Evolutionary conservation across 192 early-diverging fungal genomes (phyloP), one percentile per base, ranked within the genome.

Genomic region (Gigaspora rosea): DNA sequence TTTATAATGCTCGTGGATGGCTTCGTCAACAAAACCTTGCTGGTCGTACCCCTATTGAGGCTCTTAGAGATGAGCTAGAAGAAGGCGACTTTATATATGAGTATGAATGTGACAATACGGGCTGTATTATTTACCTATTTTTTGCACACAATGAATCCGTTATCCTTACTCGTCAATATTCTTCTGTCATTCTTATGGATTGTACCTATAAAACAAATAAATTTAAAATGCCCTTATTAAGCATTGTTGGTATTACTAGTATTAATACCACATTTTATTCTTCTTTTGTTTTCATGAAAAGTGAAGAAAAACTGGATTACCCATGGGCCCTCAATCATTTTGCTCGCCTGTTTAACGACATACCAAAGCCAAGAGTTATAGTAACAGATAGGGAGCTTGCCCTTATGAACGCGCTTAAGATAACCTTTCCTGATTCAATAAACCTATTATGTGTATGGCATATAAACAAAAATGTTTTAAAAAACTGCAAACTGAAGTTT

Each of bases 111-210:
- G 41, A 65, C 18, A 65, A 65, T 65, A 46, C 36, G 36, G 64
- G 16, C 16, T 65, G 16, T 65, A 65, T 65, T 46, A 65, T 4
- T 65, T 46, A 65, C 35, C 35, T 65, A 36, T 65, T 65, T 18
- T 64, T 32, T 65, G 16, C 16, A 65, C 35, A 65, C 35, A 65
- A 65, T 46, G 16, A 65, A 65, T 65, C 35, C 35, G 10, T 41
- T 65, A 36, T 36, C 35, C 35, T 65, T 65, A 65, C 64, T 65
- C 16, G 16, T 35, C 32, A 65, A 65, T 65, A 65, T 65, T 65
- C 32, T 65, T 65, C 18, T n/a, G 4, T 41, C 36, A 41, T 41
- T 41, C 11, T 64, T 64, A 64, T 64, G 22, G 35, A 64, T 64
- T 64, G 27, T 64, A 64, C 11, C 11, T 64, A 64, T 32, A 64